Base-by-base conservation (phyloP, 1,139 yeast species). In the Geotrichum candidum region DNA sequence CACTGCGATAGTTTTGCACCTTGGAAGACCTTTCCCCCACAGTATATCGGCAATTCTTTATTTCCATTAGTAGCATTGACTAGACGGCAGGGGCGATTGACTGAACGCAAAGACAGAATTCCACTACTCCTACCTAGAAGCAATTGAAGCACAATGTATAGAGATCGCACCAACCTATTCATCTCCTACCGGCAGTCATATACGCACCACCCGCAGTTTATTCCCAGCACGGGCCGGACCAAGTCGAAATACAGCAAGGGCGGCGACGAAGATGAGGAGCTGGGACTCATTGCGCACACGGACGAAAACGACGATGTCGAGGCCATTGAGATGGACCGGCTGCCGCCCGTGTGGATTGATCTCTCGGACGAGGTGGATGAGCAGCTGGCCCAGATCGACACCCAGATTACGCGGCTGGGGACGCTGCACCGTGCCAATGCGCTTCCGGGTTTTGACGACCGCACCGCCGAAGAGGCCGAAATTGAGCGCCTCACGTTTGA, bases 401-500 rank as follows among this genome's bases (percentile, higher is more conserved):
- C 69, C 52, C 77, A 85, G 68, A 81, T 86, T 65, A 78, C 79
- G 64, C 82, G 81, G 63, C 78, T 94, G 68, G 86, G 85, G 61
- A 80, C 82, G 46, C 74, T 90, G 57, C 95, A 95, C 73, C 87
- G 88, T 72, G 88, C 87, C 74, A 88, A 92, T 67, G 80, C 94
- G 35, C 81, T 94, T 56, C 96, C 97, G 1, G 94, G 94, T 51
- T 89, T 91, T 70, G 86, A 83, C 66, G 97, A 92, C 72, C 82
- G 89, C 65, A 81, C 84, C 2, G 79, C 80, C 27, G 85, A 85
- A 66, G 88, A 87, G 67, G 90, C 87, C 66, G 83, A 81, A 64
- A 90, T 95, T 65, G 97, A 92, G 71, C 83, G 83, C 61, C 74
- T 90, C 67, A 90, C 94, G 62, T 86, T 83, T 68, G 80, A 82